Evolutionary conservation across 306 rosid genomes (phyloP).

Genomic region (Morella rubra): DNA sequence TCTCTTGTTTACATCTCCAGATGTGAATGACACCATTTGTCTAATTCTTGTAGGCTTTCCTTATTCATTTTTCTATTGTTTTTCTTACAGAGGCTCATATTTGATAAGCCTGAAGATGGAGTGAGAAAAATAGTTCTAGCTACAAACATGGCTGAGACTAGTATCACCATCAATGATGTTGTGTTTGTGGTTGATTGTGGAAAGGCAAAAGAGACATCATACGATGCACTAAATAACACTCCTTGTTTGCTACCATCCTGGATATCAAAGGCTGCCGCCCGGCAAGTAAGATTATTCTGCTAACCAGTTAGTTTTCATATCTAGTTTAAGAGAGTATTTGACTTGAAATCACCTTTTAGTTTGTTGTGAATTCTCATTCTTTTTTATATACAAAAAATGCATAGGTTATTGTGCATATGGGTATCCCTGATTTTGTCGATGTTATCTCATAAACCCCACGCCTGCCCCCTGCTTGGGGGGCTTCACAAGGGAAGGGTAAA

Average conservation of each 20-base stretch:
- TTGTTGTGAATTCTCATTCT: not conserved
- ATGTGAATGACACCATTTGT: slow-evolving; percentile 7
- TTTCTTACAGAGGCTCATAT: slow-evolving; percentile 49
- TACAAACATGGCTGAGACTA: slow-evolving; percentile 68
- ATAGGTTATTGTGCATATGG: not conserved
- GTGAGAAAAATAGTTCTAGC: slow-evolving; percentile 62
- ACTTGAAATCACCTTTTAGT: not conserved
- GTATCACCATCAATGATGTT: slow-evolving; percentile 62
- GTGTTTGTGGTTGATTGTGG: slow-evolving; percentile 67
- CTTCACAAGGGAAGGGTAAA: not conserved
- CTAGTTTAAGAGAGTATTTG: slow-evolving; percentile 1
- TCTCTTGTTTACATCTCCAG: not conserved
- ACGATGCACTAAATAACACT: slow-evolving; percentile 68
- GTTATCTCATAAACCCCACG: too few relatives aligned
- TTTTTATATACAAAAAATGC: not conserved
- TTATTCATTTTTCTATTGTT: slow-evolving; percentile 4
- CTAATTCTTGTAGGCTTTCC: not conserved
- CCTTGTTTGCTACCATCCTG: slow-evolving; percentile 68
- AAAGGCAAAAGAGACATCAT: slow-evolving; percentile 62
- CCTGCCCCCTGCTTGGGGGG: too few relatives aligned
- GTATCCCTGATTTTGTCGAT: not conserved
- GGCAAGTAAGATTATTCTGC: slow-evolving; percentile 43
- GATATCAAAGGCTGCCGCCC: slow-evolving; percentile 66
- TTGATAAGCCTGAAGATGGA: slow-evolving; percentile 53
- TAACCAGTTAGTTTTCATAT: slow-evolving; percentile 2